A percentile compares a stretch with the other conserved stretches of the same genome.
phyloP scores from a whole-genome alignment of 768 basidiomycete genomes.

The Daedaleopsis nitida region DNA sequence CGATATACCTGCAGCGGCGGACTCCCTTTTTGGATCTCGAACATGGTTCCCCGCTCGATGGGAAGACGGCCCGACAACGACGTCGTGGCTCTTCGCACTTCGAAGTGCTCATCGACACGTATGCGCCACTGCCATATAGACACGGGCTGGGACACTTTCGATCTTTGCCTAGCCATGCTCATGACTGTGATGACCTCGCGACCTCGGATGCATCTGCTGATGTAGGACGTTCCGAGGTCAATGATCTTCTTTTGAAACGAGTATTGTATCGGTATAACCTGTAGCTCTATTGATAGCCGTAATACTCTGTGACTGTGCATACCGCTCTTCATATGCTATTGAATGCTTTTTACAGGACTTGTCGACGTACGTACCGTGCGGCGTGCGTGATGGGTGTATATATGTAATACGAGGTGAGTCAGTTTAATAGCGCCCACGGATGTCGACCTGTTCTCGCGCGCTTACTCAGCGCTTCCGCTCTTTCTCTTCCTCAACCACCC shows the following conservation, averaged over 20 bases:
- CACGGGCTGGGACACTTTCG: background rate
- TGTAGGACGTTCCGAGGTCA: background rate
- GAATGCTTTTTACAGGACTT: background rate
- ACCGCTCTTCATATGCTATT: background rate
- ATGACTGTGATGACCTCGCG: conserved; percentile 4
- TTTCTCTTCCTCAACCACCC: too few relatives aligned
- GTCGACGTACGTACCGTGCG: background rate
- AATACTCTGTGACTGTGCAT: background rate
- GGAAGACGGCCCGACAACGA: background rate
- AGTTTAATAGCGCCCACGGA: too few relatives aligned
- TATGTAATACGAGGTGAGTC: too few relatives aligned
- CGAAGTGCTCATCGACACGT: background rate
- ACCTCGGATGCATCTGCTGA: background rate
- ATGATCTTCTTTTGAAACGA: conserved; percentile 1
- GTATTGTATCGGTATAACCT: conserved; percentile 7
- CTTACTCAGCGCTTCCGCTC: too few relatives aligned
- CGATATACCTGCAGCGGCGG: background rate
- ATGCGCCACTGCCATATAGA: background rate
- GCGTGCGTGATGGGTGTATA: too few relatives aligned
- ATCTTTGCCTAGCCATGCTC: background rate
- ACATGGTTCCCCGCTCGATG: background rate
- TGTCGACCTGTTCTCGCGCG: too few relatives aligned
- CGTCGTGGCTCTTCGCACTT: background rate
- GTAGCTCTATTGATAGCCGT: conserved; percentile 3
- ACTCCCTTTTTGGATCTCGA: background rate